Evolutionary conservation across 768 basidiomycete species (phyloP), one percentile per base, ranked within the genome.

Genomic region (Hygrocybe coccinea): DNA sequence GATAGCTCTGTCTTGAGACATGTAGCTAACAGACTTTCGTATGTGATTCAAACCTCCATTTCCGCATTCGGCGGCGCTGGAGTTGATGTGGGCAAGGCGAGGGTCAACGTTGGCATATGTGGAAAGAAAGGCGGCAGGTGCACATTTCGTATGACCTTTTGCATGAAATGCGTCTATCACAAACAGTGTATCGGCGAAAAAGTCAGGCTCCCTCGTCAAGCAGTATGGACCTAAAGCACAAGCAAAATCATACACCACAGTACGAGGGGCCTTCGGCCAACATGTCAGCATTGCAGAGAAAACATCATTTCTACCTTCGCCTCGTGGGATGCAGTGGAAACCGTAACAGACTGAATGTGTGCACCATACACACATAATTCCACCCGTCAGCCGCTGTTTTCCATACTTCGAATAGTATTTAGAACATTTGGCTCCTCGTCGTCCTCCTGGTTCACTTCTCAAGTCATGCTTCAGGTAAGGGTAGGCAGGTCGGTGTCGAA

Each of bases 251-350:
- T 29, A 29, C 29, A 29, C 29, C 29, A 29, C 29, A 29, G 57
- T 39, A 24, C 63, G 57, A 9, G 69, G 71, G 0, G 70, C 63
- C 17, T 24, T 63, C 11, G 59, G 46, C 65, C 67, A 74, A 1
- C 58, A 59, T 0, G 72, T 75, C 11, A 71, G 59, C 2, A 75
- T 59, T 1, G 75, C 73, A 2, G 68, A 72, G 54, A 76, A 76
- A 0, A 74, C 70, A 59, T 75, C 69, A 54, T 76, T 73, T 1
- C 69, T 35, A 2, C 73, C 73, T 58, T 74, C 73, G 1, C 64
- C 67, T 14, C 58, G 48, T 0, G 71, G 73, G 19, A 74, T 75
- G 54, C 64, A 67, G 29, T 71, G 67, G 48, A 71, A 73, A 1
- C 71, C 67, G 57, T 70, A 70, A 44, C 64, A 61, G 2, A 70